Conservation (phyloP, 768 basidiomycete genomes). For the Podaxis sp. region DNA sequence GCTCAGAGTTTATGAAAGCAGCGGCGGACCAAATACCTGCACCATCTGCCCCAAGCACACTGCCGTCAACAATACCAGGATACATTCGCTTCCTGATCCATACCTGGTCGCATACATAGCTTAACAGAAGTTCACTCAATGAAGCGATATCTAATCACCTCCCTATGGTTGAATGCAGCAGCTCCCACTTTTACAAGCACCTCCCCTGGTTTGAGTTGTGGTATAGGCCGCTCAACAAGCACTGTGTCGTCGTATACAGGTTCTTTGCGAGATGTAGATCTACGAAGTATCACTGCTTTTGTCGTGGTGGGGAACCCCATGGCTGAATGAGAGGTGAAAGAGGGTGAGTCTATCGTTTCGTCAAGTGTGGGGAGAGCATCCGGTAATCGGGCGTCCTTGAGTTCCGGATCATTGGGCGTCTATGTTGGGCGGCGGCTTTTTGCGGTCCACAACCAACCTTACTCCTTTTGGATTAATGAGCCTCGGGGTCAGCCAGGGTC, state of each 20-base stretch:
- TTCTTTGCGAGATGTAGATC: neutral
- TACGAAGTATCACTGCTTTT: neutral
- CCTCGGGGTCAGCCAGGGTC: no score
- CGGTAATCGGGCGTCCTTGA: neutral
- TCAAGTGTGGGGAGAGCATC: neutral
- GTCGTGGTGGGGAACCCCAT: neutral
- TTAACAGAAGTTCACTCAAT: neutral
- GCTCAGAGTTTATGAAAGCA: neutral
- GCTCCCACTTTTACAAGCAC: constrained; percentile 68
- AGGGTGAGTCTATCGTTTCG: neutral
- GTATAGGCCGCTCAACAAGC: constrained; percentile 49
- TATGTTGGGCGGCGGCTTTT: neutral
- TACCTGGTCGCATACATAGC: constrained; percentile 38
- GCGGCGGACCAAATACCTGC: constrained; percentile 45
- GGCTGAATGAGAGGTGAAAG: neutral
- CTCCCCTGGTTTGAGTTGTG: constrained; percentile 51
- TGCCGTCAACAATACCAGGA: constrained; percentile 58
- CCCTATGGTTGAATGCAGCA: constrained; percentile 76
- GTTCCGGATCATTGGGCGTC: neutral
- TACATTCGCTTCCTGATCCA: constrained; percentile 75
- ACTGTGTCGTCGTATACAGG: constrained; percentile 43
- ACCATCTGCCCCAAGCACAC: constrained; percentile 69
- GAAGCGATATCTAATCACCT: constrained; percentile 36
- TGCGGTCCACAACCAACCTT: neutral
- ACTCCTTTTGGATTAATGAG: neutral